Evolutionary conservation across 306 rosid genomes (phyloP), one percentile per base, ranked within the genome.

Genomic region (Gillenia trifoliata): DNA sequence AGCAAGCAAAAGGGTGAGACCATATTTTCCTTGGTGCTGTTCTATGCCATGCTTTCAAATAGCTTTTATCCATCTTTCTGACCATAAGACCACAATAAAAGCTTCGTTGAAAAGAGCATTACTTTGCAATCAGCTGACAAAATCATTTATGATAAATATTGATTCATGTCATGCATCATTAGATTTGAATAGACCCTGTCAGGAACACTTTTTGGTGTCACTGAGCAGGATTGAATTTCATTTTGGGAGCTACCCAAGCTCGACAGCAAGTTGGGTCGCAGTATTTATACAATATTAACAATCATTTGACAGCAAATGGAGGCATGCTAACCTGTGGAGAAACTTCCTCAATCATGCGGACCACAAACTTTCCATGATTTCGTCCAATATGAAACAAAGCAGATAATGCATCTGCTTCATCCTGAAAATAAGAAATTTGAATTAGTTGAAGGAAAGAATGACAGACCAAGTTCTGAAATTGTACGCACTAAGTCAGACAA

Each of bases 331-430:
- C 98, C 98, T 88, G 89, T 57, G 72, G 82, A 71, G 47, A 83
- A 49, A 78, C 74, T 36, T 84, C 89, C 80, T 82, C 77, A 69
- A 85, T 54, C 52, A 86, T 76, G 77, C 77, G 66, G 59, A 52
- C 73, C 30, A 81, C 87, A 84, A 89, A 87, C 71, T 83, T 87
- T 67, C 84, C 86, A 89, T 91, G 97, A 80, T 86, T 89, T 64
- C 79, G 86, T 62, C 94, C 96, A 62, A 91, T 82, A 85, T 86
- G 91, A 85, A 88, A 89, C 75, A 89, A 55, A 50, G 82, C 86
- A 25, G 88, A 88, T 78, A 91, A 85, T 64, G 80, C 74, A 80
- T 86, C 94, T 79, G 86, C 89, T 84, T 93, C 98, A 78, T 93
- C 98, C 96, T 93, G 89, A 55, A 79, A 88, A 67, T 50, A 67